These are phyloP conservation scores for Dalbergia oliveri DNA, from an alignment of 306 rosid species.

Conservation along the genomic window DNA sequence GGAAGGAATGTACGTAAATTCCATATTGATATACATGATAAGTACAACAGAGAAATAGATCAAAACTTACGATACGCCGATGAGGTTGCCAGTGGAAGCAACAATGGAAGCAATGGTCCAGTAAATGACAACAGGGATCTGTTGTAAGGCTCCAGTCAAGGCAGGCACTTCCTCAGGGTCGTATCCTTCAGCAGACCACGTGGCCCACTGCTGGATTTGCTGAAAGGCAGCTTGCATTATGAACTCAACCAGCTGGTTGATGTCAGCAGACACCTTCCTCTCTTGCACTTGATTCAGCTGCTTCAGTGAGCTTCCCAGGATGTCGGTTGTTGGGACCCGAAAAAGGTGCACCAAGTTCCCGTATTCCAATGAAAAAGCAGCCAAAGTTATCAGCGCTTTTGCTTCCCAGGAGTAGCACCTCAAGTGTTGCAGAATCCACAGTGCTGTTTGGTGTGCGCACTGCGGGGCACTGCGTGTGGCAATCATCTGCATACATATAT, in stretches of 20 bases:
- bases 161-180: slow-evolving; percentile 46
- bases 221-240: slow-evolving; percentile 44
- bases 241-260: not conserved
- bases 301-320: slow-evolving; percentile 41
- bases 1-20: too few species aligned
- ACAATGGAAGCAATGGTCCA: slow-evolving; percentile 50
- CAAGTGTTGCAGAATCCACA: slow-evolving; percentile 50
- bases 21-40: too few species aligned
- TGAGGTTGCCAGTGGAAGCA: slow-evolving; percentile 44
- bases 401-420: slow-evolving; percentile 70
- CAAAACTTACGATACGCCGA: slow-evolving; percentile 47
- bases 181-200: slow-evolving; percentile 41
- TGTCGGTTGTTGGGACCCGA: slow-evolving; percentile 19
- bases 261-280: slow-evolving; percentile 25
- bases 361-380: slow-evolving; percentile 49
- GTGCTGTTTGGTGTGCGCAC: slow-evolving; percentile 48
- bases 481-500: slow-evolving; percentile 46
- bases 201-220: slow-evolving; percentile 52
- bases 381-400: slow-evolving; percentile 56
- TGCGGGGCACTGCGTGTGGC: slow-evolving; percentile 31
- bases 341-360: slow-evolving; percentile 36
- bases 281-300: slow-evolving; percentile 46
- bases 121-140: slow-evolving; percentile 46
- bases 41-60: not conserved
- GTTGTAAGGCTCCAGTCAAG: slow-evolving; percentile 40